Evolutionary conservation across 116 monocot species (phyloP).

Genomic region (Phalaenopsis hybrid): DNA sequence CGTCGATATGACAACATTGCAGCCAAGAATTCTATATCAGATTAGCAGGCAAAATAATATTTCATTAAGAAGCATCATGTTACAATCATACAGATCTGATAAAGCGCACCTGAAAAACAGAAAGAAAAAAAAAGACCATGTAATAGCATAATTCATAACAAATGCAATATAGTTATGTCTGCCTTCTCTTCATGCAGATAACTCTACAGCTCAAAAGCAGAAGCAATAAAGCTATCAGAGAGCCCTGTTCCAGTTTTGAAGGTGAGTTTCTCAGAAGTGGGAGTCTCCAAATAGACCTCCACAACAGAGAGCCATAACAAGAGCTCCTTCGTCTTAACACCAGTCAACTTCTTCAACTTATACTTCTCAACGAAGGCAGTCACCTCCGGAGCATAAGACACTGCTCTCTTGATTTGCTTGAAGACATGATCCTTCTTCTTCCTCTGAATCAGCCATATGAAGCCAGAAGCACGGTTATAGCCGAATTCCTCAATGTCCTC

Average conservation of each 20-base stretch:
- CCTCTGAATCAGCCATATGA: conserved; percentile 5
- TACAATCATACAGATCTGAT: too few relatives aligned
- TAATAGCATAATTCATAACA: too few relatives aligned
- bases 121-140: too few relatives aligned
- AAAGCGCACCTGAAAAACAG: too few relatives aligned
- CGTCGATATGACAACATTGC: too few relatives aligned
- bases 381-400: conserved; percentile 22
- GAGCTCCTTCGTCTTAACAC: conserved; percentile 38
- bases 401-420: conserved; percentile 3
- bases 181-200: too few relatives aligned
- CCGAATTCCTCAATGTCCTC: conserved; percentile 20
- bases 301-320: conserved; percentile 33
- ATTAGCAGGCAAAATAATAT: too few relatives aligned
- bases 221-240: conserved; percentile 23
- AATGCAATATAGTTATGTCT: too few relatives aligned
- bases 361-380: conserved; percentile 22
- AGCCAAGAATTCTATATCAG: too few relatives aligned
- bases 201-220: conserved; percentile 23
- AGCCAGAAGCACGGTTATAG: not conserved
- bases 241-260: conserved; percentile 21
- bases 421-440: conserved; percentile 6
- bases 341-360: conserved; percentile 25
- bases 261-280: conserved; percentile 16
- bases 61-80: too few relatives aligned
- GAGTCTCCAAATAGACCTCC: conserved; percentile 27